Evolutionary conservation across 495 filamentous ascomycete species (phyloP).

Genomic region (Aspergillus coremiiformis): DNA sequence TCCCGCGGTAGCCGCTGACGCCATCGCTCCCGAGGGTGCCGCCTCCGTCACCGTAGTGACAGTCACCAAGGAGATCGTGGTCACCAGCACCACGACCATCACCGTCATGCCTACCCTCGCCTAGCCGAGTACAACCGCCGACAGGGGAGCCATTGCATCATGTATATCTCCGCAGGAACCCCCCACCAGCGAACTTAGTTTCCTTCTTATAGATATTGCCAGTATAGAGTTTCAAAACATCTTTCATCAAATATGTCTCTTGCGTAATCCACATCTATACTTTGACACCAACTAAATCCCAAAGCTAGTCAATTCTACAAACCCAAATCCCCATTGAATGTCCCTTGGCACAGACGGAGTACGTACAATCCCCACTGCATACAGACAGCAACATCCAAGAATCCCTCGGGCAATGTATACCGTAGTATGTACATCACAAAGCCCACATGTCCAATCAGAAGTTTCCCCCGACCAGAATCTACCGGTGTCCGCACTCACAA

Average conservation of each 20-base stretch:
- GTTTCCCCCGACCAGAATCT: too few species aligned
- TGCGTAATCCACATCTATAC: too few species aligned
- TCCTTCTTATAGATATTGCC: neutral
- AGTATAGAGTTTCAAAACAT: neutral
- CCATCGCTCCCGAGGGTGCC: neutral
- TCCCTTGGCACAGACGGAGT: too few species aligned
- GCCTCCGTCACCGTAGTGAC: neutral
- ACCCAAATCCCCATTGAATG: too few species aligned
- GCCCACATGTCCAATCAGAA: too few species aligned
- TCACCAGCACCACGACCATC: constrained; percentile 2
- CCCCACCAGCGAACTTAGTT: neutral
- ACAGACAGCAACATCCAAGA: too few species aligned
- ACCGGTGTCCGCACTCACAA: too few species aligned
- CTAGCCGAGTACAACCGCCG: neutral
- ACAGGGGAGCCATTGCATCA: neutral
- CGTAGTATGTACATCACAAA: too few species aligned
- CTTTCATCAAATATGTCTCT: neutral
- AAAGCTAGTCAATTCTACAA: too few species aligned
- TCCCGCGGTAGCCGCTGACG: neutral
- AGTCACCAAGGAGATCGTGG: neutral
- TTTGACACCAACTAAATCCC: too few species aligned
- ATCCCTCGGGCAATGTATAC: too few species aligned
- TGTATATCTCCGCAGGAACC: neutral
- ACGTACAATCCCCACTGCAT: too few species aligned
- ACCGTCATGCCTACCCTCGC: constrained; percentile 1